Percentiles rank a stretch among this genome's conserved stretches.
Evolutionary conservation across 2,329 filamentous ascomycete genomes (phyloP).

Genomic region (Trichoderma atrobrunneum): DNA sequence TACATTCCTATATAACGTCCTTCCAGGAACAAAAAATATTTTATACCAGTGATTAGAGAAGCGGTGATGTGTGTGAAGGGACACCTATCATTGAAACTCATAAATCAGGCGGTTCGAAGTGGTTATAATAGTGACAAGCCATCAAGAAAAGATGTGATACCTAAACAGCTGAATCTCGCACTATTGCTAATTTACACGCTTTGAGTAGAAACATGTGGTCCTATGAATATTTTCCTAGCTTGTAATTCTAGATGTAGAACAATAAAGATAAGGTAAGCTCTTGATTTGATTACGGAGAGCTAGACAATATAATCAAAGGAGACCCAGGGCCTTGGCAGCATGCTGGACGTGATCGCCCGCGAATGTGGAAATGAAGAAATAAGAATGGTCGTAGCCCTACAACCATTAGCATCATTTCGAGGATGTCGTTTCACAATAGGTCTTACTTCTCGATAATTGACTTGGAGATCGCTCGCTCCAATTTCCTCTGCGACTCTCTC

Average conservation of each 20-base stretch:
- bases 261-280: too few species aligned
- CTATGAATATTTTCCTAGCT: too few species aligned
- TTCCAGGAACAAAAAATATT: background rate
- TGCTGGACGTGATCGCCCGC: conserved; percentile 86
- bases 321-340: conserved; percentile 75
- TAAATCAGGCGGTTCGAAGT: background rate
- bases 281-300: background rate
- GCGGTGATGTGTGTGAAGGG: background rate
- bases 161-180: too few species aligned
- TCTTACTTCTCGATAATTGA: conserved; percentile 76
- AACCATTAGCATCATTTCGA: background rate
- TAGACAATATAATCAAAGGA: conserved; percentile 19
- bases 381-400: conserved; percentile 91
- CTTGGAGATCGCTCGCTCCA: conserved; percentile 64
- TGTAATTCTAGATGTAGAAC: too few species aligned
- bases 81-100: background rate
- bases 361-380: conserved; percentile 96
- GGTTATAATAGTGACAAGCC: too few species aligned
- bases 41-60: background rate
- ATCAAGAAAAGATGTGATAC: too few species aligned
- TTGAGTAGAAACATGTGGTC: too few species aligned
- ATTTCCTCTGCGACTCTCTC: conserved; percentile 72
- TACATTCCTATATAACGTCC: background rate
- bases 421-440: background rate
- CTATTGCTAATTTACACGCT: too few species aligned